Percentiles rank a stretch among this genome's conserved stretches.
Conservation (phyloP, 768 basidiomycete genomes). For the Hortiboletus campestris region DNA sequence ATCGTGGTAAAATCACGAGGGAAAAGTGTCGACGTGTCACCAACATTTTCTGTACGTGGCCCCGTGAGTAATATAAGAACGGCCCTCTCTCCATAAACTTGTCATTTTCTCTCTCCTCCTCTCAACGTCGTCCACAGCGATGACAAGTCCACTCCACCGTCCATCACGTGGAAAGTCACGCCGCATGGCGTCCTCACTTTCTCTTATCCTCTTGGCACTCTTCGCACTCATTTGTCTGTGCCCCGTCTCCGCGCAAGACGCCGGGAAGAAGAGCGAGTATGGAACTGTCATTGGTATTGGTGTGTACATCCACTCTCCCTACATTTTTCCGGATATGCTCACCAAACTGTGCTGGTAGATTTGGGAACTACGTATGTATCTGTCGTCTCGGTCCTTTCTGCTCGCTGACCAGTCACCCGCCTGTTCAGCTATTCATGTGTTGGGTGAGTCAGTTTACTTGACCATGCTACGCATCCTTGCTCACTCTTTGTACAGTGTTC, state of each 20-base stretch:
- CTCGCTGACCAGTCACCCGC: conserved; percentile 21
- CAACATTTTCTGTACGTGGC: conserved; percentile 29
- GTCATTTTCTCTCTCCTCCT: conserved; percentile 3
- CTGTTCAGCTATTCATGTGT: conserved; percentile 85
- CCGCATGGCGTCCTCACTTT: conserved; percentile 55
- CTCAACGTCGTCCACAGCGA: conserved; percentile 22
- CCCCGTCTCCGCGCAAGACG: conserved; percentile 66
- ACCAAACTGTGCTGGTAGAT: conserved; percentile 45
- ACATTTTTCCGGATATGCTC: background rate
- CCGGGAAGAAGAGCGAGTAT: conserved; percentile 59
- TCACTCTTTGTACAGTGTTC: conserved; percentile 51
- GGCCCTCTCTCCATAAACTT: conserved; percentile 1
- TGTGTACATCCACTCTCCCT: conserved; percentile 33
- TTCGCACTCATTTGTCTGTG: conserved; percentile 71
- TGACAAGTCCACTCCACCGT: conserved; percentile 32
- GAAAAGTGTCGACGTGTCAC: conserved; percentile 32
- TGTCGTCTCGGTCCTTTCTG: background rate
- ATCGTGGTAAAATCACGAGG: conserved; percentile 21
- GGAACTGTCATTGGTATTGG: conserved; percentile 94
- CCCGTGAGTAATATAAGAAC: conserved; percentile 20
- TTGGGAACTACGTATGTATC: conserved; percentile 80
- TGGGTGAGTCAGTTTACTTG: conserved; percentile 53
- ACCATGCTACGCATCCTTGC: background rate
- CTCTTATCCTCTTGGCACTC: conserved; percentile 58
- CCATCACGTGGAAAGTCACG: conserved; percentile 60